Evolutionary conservation across 2,329 filamentous ascomycete species (phyloP), one percentile per base, ranked within the genome.

Genomic region (Xylariaceae sp.): DNA sequence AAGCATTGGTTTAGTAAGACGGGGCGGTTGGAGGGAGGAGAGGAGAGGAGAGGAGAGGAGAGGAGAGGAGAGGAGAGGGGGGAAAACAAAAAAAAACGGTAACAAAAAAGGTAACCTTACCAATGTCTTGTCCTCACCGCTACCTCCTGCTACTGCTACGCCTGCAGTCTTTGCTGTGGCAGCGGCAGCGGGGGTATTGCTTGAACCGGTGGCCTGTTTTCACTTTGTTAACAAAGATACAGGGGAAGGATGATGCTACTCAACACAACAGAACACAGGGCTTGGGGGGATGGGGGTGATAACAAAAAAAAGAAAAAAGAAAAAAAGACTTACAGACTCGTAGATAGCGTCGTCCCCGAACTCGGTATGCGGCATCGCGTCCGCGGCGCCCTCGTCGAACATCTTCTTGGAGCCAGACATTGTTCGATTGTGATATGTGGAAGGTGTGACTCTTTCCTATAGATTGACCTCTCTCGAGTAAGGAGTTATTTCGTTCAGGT

Each of bases 281-380:
- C 32, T n/a, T n/a, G n/a, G n/a, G n/a, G 38, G n/a, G 7, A 12
- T 14, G 13, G n/a, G 3, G 4, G 5, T 33, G 16, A 23, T n/a
- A 38, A 28, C 7, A 28, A 24, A 7, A 9, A 6, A 16, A 27
- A 17, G 28, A 3, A 14, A 13, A 9, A 34, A 15, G 27, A 26
- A 7, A 27, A 15, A 16, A 17, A 11, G 12, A 16, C 30, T 24
- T 33, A 34, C 32, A 26, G 11, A n/a, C 32, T 43, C 36, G 11
- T 24, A 43, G 6, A 40, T 36, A 9, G 32, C 41, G 8, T 33
- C 34, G 3, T n/a, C n/a, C n/a, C 32, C 35, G 24, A 43, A 39
- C 8, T 43, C 41, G 7, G 36, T 43, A 18, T 39, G 39, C 3
- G 36, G 21, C 41, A 43, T 40, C n/a, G 41, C 41, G 21, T 36